Conservation (phyloP, 192 early-diverging fungal species). For the Diversispora epigaea region DNA sequence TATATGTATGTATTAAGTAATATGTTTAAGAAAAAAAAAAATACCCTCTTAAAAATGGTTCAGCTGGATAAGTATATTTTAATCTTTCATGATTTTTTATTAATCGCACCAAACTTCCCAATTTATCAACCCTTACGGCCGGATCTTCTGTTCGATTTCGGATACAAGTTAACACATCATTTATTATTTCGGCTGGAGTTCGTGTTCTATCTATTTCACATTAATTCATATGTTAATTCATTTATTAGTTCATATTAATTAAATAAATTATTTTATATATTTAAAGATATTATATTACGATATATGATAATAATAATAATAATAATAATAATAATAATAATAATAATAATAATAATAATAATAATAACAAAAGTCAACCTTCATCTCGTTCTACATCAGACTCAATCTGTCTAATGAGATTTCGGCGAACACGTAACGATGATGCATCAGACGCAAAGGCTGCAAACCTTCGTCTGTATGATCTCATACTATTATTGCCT, state of each 20-base stretch:
- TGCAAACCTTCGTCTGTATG: not conserved
- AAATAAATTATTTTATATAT: too few species aligned
- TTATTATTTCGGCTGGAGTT: conserved; percentile 31
- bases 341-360: not conserved
- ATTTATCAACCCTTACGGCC: conserved; percentile 9
- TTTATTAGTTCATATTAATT: not conserved
- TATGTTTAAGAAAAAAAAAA: not conserved
- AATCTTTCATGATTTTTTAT: conserved; percentile 34
- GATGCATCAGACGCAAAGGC: conserved; percentile 11
- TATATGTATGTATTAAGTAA: not conserved
- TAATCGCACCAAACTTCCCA: conserved; percentile 26
- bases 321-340: not conserved
- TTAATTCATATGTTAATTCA: not conserved
- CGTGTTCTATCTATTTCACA: conserved; percentile 23
- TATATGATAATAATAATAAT: not conserved
- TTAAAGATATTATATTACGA: not conserved
- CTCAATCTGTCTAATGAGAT: conserved; percentile 28
- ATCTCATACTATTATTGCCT: not conserved
- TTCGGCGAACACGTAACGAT: conserved; percentile 10
- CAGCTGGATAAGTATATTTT: conserved; percentile 28
- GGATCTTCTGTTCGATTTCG: conserved; percentile 22
- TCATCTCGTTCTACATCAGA: conserved; percentile 30
- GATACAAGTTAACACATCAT: conserved; percentile 29
- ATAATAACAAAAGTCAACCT: conserved; percentile 2
- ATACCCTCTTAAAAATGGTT: conserved; percentile 26